Evolutionary conservation across 75 land plant genomes (phyloP), one percentile per base, ranked within the genome.

Genomic region (Pinus taeda): DNA sequence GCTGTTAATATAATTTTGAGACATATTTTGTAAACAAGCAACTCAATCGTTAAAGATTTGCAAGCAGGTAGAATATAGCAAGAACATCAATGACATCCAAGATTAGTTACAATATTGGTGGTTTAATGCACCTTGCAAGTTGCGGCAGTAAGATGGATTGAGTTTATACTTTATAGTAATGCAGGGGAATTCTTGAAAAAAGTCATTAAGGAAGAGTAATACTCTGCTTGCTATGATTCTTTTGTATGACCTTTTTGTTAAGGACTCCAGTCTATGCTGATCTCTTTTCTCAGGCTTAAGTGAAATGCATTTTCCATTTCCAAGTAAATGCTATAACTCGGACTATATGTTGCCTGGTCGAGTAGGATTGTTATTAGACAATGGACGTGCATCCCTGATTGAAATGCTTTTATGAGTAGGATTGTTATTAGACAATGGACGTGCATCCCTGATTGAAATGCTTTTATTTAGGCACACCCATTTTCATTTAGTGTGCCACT

Each of bases 1-100:
- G 42, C 72, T 3, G 21, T 11, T 42, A 42, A 18, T 69, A 20
- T 20, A 42, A 42, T 39, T 69, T 69, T 21, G n/a, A 69, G 42
- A 53, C 22, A 69, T 69, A 39, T 39, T 69, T 69, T 69, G 39
- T 21, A 0, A 69, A 20, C 72, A 20, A 37, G 53, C 55, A 49
- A 69, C 20, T 11, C 13, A 69, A 42, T n/a, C 12, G 42, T 69
- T 24, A 37, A 45, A 42, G n/a, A 69, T 69, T n/a, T 69, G 21
- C 42, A 69, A 69, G 55, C 72, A 20, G 53, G 53, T 69, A 20
- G 42, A 42, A 69, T 39, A 69, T n/a, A 69, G 53, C 45, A 69
- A 69, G 22, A 42, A 7, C n/a, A 39, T 69, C n/a, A 22, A 62
- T 26, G 30, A 8, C 22, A 69, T 0, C 12, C 11, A 36, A 17